phyloP scores from a whole-genome alignment of 2,329 filamentous ascomycete species.

The Penicillium italicum region DNA sequence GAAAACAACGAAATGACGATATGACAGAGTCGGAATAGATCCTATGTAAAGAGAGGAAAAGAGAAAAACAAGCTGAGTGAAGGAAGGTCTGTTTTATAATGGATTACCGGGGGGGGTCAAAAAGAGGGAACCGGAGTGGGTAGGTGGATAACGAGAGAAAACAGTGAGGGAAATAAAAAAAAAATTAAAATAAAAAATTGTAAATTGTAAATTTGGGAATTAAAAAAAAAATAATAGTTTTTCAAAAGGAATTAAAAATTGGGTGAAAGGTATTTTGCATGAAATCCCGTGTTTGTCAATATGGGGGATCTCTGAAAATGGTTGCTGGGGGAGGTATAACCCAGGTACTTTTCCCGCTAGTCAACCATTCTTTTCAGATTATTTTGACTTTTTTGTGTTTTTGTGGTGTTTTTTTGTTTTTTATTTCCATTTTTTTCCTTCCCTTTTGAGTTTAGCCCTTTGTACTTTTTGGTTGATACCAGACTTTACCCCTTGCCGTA shows the following conservation, averaged over 20 bases:
- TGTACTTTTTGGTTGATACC: background rate
- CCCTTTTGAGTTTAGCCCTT: background rate
- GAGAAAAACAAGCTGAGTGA: conserved; percentile 20
- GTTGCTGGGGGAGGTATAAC: conserved; percentile 18
- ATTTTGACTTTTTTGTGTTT: conserved; percentile 3
- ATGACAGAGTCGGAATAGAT: conserved; percentile 40
- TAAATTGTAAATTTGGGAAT: conserved; percentile 6
- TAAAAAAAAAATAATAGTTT: background rate
- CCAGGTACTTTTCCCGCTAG: conserved; percentile 5
- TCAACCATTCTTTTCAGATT: background rate
- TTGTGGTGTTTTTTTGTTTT: conserved; percentile 7
- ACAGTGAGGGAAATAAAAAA: conserved; percentile 10
- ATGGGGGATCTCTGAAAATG: conserved; percentile 9
- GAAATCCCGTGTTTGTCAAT: conserved; percentile 16
- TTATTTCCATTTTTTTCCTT: background rate
- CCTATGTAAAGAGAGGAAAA: conserved; percentile 29
- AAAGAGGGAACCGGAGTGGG: conserved; percentile 22
- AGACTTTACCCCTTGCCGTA: conserved; percentile 15
- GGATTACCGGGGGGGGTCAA: conserved; percentile 20
- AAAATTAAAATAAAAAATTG: conserved; percentile 3
- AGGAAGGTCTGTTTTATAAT: conserved; percentile 38
- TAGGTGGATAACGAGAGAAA: conserved; percentile 25
- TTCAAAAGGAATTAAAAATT: conserved; percentile 3
- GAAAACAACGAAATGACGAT: conserved; percentile 34
- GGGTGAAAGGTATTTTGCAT: conserved; percentile 10